Conservation (phyloP, 2,329 filamentous ascomycete genomes). For the Aspergillus carbonarius region DNA sequence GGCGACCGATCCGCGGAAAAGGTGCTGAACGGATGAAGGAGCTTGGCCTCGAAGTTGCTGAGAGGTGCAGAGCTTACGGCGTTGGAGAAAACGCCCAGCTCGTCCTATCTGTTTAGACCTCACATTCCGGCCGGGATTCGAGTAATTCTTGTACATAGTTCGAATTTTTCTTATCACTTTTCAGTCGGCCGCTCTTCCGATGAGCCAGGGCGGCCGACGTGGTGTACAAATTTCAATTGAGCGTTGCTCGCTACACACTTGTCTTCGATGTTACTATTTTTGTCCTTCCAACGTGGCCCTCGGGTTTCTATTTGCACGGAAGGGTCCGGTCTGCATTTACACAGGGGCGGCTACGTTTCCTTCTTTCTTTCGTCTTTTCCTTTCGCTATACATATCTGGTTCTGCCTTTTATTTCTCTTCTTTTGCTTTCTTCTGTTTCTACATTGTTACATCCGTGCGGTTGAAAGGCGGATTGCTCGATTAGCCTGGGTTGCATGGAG, state of each 20-base stretch:
- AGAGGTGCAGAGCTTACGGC: constrained; percentile 70
- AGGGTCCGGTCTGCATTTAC: constrained; percentile 30
- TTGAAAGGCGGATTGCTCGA: constrained; percentile 20
- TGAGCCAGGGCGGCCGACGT: constrained; percentile 6
- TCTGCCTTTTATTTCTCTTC: constrained; percentile 10
- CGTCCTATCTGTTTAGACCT: constrained; percentile 66
- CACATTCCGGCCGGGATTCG: constrained; percentile 16
- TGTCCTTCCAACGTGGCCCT: constrained; percentile 30
- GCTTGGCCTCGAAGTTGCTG: constrained; percentile 83
- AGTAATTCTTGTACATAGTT: constrained; percentile 32
- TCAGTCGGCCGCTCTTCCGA: constrained; percentile 18
- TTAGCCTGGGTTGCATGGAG: constrained; percentile 10
- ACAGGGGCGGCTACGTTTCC: constrained; percentile 22
- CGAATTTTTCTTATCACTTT: constrained; percentile 11
- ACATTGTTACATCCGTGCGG: constrained; percentile 17
- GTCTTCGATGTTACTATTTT: constrained; percentile 13
- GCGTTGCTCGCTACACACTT: constrained; percentile 27
- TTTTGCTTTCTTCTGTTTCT: constrained; percentile 13
- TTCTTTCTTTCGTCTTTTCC: constrained; percentile 13
- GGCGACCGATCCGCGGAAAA: constrained; percentile 71
- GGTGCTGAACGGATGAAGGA: constrained; percentile 93
- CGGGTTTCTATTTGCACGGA: constrained; percentile 22
- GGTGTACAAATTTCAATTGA: constrained; percentile 26
- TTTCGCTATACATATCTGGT: constrained; percentile 20
- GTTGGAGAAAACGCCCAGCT: constrained; percentile 56